Evolutionary conservation across 352 stramenopile genomes (phyloP).

Genomic region (Phytopythium ostracodes): DNA sequence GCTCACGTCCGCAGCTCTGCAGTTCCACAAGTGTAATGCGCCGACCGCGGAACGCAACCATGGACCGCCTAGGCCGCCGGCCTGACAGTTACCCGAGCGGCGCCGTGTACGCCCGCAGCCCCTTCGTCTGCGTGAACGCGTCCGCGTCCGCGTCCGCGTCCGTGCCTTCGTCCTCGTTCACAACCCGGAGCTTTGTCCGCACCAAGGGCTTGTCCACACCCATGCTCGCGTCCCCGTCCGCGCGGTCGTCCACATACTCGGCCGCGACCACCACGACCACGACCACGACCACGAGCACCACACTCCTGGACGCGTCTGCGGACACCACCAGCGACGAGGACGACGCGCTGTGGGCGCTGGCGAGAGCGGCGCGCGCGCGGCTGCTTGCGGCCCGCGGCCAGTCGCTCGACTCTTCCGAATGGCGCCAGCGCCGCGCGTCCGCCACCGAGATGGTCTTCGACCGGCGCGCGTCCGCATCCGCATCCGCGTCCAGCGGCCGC

Average conservation of each 20-base stretch:
- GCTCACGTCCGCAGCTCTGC: neutral
- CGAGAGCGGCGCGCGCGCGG: constrained; percentile 10
- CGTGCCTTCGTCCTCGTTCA: neutral
- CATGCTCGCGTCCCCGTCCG: constrained; percentile 9
- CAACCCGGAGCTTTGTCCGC: neutral
- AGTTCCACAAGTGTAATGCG: neutral
- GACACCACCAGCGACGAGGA: constrained; percentile 18
- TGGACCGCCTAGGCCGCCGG: neutral
- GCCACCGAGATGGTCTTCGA: constrained; percentile 23
- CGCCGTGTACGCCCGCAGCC: constrained; percentile 14
- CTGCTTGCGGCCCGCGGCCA: constrained; percentile 14
- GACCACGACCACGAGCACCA: constrained; percentile 1
- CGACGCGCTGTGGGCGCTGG: constrained; percentile 18
- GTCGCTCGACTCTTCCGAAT: constrained; percentile 11
- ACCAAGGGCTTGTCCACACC: neutral
- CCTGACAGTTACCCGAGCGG: neutral
- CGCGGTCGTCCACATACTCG: constrained; percentile 14
- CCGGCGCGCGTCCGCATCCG: constrained; percentile 7
- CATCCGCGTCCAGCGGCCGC: constrained; percentile 7
- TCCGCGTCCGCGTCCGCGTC: neutral
- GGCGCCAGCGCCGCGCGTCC: constrained; percentile 23
- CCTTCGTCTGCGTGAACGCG: constrained; percentile 15
- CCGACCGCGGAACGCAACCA: neutral
- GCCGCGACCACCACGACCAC: neutral
- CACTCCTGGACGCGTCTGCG: too few relatives aligned